Conservation (phyloP, 2,329 filamentous ascomycete species). For the Cadophora sp. region DNA sequence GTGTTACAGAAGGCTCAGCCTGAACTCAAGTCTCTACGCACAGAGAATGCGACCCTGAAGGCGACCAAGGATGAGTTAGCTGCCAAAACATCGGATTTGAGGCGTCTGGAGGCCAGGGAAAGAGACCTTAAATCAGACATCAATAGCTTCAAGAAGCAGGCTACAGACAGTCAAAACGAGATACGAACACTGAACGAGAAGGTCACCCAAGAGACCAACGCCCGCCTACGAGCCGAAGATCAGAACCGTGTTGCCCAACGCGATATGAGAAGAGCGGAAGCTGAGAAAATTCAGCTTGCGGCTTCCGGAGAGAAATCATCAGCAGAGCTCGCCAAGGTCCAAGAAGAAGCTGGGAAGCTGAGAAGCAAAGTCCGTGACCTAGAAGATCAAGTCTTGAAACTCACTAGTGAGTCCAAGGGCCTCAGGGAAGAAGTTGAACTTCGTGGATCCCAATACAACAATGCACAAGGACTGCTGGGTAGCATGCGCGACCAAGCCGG, state of each 20-base stretch:
- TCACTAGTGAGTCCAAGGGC: slow-evolving; percentile 70
- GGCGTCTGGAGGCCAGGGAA: slow-evolving; percentile 80
- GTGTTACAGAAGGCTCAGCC: slow-evolving; percentile 85
- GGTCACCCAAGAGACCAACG: slow-evolving; percentile 75
- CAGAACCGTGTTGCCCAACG: slow-evolving; percentile 75
- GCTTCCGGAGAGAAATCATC: slow-evolving; percentile 75
- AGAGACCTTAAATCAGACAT: slow-evolving; percentile 82
- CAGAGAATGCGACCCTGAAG: slow-evolving; percentile 79
- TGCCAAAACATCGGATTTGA: slow-evolving; percentile 66
- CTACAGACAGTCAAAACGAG: slow-evolving; percentile 78
- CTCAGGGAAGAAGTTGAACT: slow-evolving; percentile 82
- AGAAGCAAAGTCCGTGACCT: slow-evolving; percentile 68
- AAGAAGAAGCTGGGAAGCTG: slow-evolving; percentile 75
- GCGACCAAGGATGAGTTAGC: slow-evolving; percentile 76
- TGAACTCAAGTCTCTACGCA: slow-evolving; percentile 79
- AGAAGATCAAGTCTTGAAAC: slow-evolving; percentile 73
- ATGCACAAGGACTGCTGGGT: slow-evolving; percentile 82
- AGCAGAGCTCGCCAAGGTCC: slow-evolving; percentile 72
- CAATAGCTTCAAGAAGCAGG: slow-evolving; percentile 70
- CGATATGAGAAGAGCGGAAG: slow-evolving; percentile 79
- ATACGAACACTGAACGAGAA: slow-evolving; percentile 80
- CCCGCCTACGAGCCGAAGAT: slow-evolving; percentile 78
- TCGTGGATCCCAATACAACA: slow-evolving; percentile 84
- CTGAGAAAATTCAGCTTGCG: slow-evolving; percentile 78
- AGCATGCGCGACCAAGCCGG: slow-evolving; percentile 93